Base-by-base conservation (phyloP, 352 stramenopile species). In the Albugo laibachii region DNA sequence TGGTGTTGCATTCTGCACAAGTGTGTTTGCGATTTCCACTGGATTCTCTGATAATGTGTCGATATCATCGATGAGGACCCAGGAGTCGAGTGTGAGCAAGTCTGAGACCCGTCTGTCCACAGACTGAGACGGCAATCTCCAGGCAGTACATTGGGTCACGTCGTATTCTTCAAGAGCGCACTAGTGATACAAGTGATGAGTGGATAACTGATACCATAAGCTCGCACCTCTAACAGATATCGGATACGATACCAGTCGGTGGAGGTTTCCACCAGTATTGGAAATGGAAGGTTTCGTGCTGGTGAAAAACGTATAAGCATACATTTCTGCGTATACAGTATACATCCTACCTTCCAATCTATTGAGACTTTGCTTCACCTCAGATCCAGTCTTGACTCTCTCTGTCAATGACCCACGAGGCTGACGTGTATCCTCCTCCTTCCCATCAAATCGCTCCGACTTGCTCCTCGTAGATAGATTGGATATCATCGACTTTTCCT, bases 11-110 rank as follows among this genome's bases (percentile, higher is more conserved):
- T 55, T 62, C 5, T 56, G 56, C 18, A 74, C 48, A 5, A 80
- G 50, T 27, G 64, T 62, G 10, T 59, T 77, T 49, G 76, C 76
- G 3, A 63, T 60, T 41, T 75, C 78, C 38, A 50, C 59, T 41
- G 78, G 68, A 2, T 68, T 60, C 18, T 81, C 62, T 1, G 53
- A 48, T 59, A 89, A 62, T 15, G 52, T 41, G 1, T 72, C 76
- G 10, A 89, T 56, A 47, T 80, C 63, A 41, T 83, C 69, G 0
- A 83, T 66, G 11, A 70, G 57, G 5, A 85, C 69, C 73, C 73
- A 86, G 2, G 71, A 83, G 21, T 86, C 71, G 19, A 86, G 58
- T 46, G 83, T 64, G 5, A 89, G 52, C 2, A 89, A 31, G 0
- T 72, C 74, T 0, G 45, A 49, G 0, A 59, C 56, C 13, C 67